Base-by-base conservation (phyloP, 345 rosid species). In the Arabidopsis arenosa region DNA sequence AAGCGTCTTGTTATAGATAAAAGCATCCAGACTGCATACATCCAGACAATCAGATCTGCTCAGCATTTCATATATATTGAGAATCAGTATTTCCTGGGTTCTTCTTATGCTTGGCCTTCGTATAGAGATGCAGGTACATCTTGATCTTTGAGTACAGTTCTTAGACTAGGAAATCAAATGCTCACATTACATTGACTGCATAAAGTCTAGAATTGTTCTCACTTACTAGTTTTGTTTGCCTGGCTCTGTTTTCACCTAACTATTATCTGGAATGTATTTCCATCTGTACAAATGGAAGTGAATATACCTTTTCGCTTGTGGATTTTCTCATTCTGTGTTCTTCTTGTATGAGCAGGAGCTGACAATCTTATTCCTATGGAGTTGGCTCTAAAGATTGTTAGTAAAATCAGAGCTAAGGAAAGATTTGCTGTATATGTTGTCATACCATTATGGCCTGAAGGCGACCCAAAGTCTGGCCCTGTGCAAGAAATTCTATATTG, bases 371-470 rank as follows among this genome's bases (percentile, higher is more conserved):
- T 95, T 37, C 99, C 99, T 0, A 92, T 95, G 96, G 99, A 95
- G 79, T 73, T 95, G 87, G 97, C 99, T 44, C 70, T 95, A 78
- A 95, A 95, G 88, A 84, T 95, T 84, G 93, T 82, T 36, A 85
- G 86, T 79, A 95, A 95, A 83, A 92, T 95, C 71, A 85, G 88
- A 82, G 96, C 98, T 14, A 83, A 81, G 15, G 93, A 95, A 84
- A 90, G 96, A 83, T 95, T 95, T 76, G 86, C 93, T 0, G 96
- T 92, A 35, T 95, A 95, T 82, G 70, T 95, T n/a, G 74, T 93
- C 63, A 78, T 95, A 62, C 99, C 99, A 3, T 62, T 95, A 92
- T 95, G 99, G 99, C 99, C 99, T 18, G 99, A 95, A 82, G 99
- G 99, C 62, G 97, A 93, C 73, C 98, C 99, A 23, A 87, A 84